Evolutionary conservation across 495 filamentous ascomycete genomes (phyloP), one percentile per base, ranked within the genome.

Genomic region (Penicillium antarcticum): DNA sequence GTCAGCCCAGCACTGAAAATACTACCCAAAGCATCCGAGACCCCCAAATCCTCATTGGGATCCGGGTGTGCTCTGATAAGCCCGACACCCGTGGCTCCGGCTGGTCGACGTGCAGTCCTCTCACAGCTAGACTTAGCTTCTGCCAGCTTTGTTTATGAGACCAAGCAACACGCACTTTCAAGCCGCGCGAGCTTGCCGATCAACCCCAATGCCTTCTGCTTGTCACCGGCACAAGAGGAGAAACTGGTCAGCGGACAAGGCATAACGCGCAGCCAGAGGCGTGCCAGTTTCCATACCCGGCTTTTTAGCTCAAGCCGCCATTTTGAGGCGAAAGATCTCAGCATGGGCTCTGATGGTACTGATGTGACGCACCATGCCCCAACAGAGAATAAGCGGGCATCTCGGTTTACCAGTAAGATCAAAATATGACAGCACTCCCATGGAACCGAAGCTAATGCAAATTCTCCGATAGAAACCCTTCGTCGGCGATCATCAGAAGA

Each of bases 401-500:
- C 45, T 52, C 48, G 51, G 34, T 44, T 48, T 8, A 42, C 38
- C 18, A 55, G 62, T 65, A 53, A 60, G 59, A 55, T 13, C 6
- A 10, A 0, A 9, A 11, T 23, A 4, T 18, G n/a, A 18, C 14
- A 18, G 19, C 13, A 41, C 6, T 4, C 24, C 3, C 0, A 18
- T 18, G 19, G 29, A 29, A 18, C 6, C 29, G 6, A 19, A 23
- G 41, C 50, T 36, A 46, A 63, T 19, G 26, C 7, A 9, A 9
- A 21, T 13, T 34, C 17, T 14, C 37, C 4, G 3, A 31, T 19
- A 70, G 69, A 53, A 36, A 14, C 37, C 17, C 61, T 64, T 51
- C 60, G 53, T 42, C 60, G 67, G 32, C 64, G 60, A 36, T 70
- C 69, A n/a, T 72, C 69, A 1, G 69, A 70, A 43, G 66, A 70